phyloP scores from a whole-genome alignment of 345 rosid genomes.

The Linum trigynum region DNA sequence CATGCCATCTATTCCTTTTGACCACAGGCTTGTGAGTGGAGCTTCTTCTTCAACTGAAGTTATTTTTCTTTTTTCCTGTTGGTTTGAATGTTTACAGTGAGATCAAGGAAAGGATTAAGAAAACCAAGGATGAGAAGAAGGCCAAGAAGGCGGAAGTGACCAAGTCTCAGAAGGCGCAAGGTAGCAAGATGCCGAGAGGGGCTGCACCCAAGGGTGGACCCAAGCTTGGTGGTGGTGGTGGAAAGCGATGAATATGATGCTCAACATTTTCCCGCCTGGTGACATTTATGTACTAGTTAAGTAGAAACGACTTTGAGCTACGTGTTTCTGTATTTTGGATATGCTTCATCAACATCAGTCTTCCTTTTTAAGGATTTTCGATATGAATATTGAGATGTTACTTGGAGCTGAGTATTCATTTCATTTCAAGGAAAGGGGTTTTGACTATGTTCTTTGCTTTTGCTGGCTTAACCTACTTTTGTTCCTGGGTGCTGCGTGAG shows the following conservation, averaged over 20 bases:
- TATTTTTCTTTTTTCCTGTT: background rate
- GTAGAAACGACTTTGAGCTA: background rate
- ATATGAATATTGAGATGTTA: background rate
- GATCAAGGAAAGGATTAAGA: slow-evolving; percentile 74
- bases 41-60: background rate
- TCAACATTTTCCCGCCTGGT: background rate
- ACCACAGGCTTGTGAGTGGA: background rate
- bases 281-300: no score
- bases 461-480: no score
- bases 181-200: slow-evolving; percentile 39
- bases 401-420: background rate
- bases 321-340: background rate
- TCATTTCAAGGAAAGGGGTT: background rate
- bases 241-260: slow-evolving; percentile 40
- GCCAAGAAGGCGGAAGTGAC: slow-evolving; percentile 67
- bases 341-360: background rate
- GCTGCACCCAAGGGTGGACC: slow-evolving; percentile 41
- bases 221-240: slow-evolving; percentile 75
- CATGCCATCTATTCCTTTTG: background rate
- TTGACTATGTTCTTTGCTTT: no score
- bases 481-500: no score
- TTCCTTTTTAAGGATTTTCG: background rate
- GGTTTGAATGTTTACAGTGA: slow-evolving; percentile 29
- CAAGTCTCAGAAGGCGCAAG: slow-evolving; percentile 46
- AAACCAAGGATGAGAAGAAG: slow-evolving; percentile 76